Conservation (phyloP, 345 rosid genomes). For the Syzygium grande region DNA sequence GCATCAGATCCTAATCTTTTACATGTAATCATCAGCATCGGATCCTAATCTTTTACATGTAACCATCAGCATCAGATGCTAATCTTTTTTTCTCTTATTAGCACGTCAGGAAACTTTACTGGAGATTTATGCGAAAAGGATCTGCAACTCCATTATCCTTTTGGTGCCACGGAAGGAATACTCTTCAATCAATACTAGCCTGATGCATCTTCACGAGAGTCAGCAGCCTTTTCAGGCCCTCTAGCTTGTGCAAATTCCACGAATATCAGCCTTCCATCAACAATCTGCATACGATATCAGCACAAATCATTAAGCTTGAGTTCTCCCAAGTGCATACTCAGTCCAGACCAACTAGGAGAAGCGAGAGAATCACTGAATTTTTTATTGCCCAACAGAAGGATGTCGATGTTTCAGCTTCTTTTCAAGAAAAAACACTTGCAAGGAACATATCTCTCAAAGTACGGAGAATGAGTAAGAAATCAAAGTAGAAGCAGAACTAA, state of each 20-base stretch:
- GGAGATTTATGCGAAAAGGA: not conserved
- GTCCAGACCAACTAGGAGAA: not conserved
- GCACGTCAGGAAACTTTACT: not conserved
- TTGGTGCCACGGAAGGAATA: not conserved
- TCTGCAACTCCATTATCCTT: not conserved
- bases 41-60: not conserved
- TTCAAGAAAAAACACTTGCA: not conserved
- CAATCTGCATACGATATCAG: conserved; percentile 23
- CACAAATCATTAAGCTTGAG: not conserved
- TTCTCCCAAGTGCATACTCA: not conserved
- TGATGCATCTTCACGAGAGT: not conserved
- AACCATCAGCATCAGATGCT: not conserved
- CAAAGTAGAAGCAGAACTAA: not conserved
- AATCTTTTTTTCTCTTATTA: not conserved
- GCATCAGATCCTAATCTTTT: not conserved
- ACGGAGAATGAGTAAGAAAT: not conserved
- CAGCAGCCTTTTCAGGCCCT: not conserved
- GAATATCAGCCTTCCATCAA: conserved; percentile 30
- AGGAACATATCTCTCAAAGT: not conserved
- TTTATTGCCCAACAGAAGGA: not conserved
- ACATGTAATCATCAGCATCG: not conserved
- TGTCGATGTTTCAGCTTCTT: not conserved
- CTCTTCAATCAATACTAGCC: not conserved
- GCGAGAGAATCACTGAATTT: not conserved
- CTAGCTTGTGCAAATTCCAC: conserved; percentile 34